phyloP scores from a whole-genome alignment of 2,329 filamentous ascomycete genomes.

The Parafenestella ontariensis region DNA sequence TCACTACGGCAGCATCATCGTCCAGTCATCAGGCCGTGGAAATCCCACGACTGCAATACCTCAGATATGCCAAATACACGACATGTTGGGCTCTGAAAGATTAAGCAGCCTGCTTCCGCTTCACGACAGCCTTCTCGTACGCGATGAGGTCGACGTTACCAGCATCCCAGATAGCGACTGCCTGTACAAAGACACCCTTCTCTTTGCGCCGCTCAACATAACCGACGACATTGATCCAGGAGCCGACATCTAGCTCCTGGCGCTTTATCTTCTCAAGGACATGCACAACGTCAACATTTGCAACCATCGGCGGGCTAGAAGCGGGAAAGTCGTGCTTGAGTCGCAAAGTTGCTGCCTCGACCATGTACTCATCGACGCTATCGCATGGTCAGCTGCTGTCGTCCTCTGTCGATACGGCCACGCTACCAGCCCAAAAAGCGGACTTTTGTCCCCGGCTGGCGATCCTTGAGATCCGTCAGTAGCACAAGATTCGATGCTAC shows the following conservation, averaged over 20 bases:
- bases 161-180: slow-evolving; percentile 78
- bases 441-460: slow-evolving; percentile 74
- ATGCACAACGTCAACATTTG: slow-evolving; percentile 73
- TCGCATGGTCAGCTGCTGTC: slow-evolving; percentile 14
- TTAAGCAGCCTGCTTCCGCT: slow-evolving; percentile 14
- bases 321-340: slow-evolving; percentile 72
- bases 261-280: slow-evolving; percentile 70
- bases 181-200: slow-evolving; percentile 66
- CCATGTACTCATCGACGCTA: slow-evolving; percentile 67
- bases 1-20: too few species aligned
- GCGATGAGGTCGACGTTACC: slow-evolving; percentile 73
- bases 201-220: slow-evolving; percentile 62
- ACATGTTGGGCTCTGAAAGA: background rate
- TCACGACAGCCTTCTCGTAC: slow-evolving; percentile 67
- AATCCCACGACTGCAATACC: background rate
- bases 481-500: slow-evolving; percentile 63
- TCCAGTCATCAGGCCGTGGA: too few species aligned
- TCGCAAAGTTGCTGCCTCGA: slow-evolving; percentile 65
- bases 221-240: slow-evolving; percentile 89
- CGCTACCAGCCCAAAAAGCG: slow-evolving; percentile 90
- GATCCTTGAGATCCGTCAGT: slow-evolving; percentile 54
- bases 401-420: background rate
- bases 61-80: background rate
- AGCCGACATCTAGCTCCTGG: slow-evolving; percentile 72
- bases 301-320: slow-evolving; percentile 51